These are phyloP conservation scores for Eucalyptus sp. DNA, from an alignment of 345 rosid genomes.

Conservation along the genomic window DNA sequence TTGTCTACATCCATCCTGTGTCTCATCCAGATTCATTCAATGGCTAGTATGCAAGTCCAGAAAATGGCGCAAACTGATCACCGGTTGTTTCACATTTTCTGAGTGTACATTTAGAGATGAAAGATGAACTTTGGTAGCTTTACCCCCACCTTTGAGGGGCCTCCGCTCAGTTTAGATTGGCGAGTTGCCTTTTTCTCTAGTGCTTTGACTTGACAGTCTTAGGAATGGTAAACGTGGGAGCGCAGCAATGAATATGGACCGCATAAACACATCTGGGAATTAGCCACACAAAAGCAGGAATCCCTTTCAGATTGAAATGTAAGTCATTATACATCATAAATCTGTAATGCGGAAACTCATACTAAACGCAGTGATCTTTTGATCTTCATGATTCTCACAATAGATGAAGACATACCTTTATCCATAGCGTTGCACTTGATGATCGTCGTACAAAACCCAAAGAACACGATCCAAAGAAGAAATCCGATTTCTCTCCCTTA, in stretches of 20 bases:
- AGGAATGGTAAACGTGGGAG: neutral
- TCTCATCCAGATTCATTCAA: neutral
- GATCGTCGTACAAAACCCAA: no score
- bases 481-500: no score
- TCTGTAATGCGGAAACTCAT: no score
- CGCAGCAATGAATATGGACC: neutral
- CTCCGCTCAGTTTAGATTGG: neutral
- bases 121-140: neutral
- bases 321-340: no score
- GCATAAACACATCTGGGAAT: neutral
- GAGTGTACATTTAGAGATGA: neutral
- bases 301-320: neutral
- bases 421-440: no score
- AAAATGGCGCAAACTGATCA: neutral
- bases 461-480: no score
- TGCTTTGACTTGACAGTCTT: neutral
- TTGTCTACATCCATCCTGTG: neutral
- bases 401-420: no score
- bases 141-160: neutral
- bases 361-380: no score
- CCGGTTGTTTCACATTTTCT: neutral
- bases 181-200: neutral
- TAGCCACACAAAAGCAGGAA: neutral
- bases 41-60: neutral
- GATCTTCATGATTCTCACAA: no score